These are phyloP conservation scores for Aurifilum marmelostoma DNA, from an alignment of 2,329 filamentous ascomycete genomes.

Conservation along the genomic window DNA sequence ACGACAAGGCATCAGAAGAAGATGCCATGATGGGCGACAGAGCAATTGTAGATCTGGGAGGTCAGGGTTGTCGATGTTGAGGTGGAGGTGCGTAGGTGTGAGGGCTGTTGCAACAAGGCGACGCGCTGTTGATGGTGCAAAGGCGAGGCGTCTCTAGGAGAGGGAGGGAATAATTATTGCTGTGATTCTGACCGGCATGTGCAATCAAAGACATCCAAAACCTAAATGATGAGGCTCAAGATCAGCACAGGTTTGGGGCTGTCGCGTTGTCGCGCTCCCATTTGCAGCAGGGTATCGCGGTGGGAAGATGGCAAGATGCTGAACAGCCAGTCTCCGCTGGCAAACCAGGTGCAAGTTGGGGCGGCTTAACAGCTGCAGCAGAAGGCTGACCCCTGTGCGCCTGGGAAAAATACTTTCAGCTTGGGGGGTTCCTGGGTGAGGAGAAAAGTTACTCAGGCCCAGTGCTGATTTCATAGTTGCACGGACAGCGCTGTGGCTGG, in stretches of 20 bases:
- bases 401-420: constrained; percentile 11
- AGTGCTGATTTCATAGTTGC: constrained; percentile 1
- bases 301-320: constrained; percentile 19
- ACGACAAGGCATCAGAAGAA: constrained; percentile 16
- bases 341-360: constrained; percentile 6
- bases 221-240: constrained; percentile 19
- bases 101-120: constrained; percentile 26
- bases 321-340: constrained; percentile 2
- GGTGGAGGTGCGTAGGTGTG: constrained; percentile 4
- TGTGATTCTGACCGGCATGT: not conserved
- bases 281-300: constrained; percentile 17
- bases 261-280: constrained; percentile 24
- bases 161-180: not conserved
- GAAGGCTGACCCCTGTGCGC: constrained; percentile 4
- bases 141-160: constrained; percentile 12
- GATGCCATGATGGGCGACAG: constrained; percentile 27
- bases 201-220: constrained; percentile 12
- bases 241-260: constrained; percentile 14
- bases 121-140: constrained; percentile 22
- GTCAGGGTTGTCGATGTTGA: constrained; percentile 16
- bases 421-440: not conserved
- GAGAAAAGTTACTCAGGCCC: not conserved
- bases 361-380: not conserved
- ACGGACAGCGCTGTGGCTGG: constrained; percentile 7
- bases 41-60: not conserved